Conservation (phyloP, 2,329 filamentous ascomycete species). For the Aspergillus clavatus region DNA sequence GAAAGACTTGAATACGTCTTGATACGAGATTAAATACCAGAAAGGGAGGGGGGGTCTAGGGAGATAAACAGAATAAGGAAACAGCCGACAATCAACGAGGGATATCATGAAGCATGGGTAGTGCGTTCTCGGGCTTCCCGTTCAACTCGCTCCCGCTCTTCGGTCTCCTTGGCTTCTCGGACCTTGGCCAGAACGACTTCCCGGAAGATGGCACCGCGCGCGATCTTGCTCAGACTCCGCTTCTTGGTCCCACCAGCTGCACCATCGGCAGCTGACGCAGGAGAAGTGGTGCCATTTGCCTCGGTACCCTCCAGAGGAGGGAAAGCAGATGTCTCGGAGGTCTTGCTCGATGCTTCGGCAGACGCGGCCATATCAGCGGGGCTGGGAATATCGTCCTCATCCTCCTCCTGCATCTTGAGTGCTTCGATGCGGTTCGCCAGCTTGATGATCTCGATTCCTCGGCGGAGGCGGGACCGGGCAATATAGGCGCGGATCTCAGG, state of each 20-base stretch:
- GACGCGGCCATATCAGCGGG: constrained; percentile 57
- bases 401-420: constrained; percentile 89
- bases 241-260: constrained; percentile 40
- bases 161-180: constrained; percentile 81
- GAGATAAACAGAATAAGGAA: constrained; percentile 4
- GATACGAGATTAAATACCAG: background rate
- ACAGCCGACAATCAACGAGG: constrained; percentile 17
- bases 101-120: constrained; percentile 15
- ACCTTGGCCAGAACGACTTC: constrained; percentile 94
- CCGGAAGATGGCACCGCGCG: constrained; percentile 74
- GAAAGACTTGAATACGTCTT: constrained; percentile 11
- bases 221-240: constrained; percentile 53
- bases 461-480: constrained; percentile 81
- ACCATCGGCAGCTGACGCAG: constrained; percentile 15
- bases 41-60: constrained; percentile 2
- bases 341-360: constrained; percentile 30
- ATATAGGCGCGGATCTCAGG: constrained; percentile 95
- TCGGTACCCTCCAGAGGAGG: constrained; percentile 18
- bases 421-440: constrained; percentile 91
- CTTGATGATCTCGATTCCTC: constrained; percentile 94
- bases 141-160: constrained; percentile 66
- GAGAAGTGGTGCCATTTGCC: constrained; percentile 8
- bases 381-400: constrained; percentile 63
- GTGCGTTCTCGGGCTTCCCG: constrained; percentile 49
- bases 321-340: constrained; percentile 21